Base-by-base conservation (phyloP, 2,329 filamentous ascomycete genomes). In the Calonectria montana region DNA sequence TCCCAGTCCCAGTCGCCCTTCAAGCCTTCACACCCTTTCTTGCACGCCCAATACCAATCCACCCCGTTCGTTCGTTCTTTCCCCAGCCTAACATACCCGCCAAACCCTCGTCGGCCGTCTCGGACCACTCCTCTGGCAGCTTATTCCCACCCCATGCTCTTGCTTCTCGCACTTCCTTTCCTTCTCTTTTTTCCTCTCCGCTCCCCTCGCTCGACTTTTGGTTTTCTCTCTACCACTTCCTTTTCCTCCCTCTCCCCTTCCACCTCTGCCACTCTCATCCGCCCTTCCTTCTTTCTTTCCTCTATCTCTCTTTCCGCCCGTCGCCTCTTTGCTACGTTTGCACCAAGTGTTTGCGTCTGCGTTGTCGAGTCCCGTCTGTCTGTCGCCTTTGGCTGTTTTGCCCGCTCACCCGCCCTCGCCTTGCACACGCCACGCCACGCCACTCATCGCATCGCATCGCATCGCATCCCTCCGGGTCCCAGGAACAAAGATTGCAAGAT, bases 171-270 rank as follows among this genome's bases (percentile, higher is more conserved):
- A 81, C 79, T 79, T 79, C 78, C 79, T 79, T 75, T 76, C 74
- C 72, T 72, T 77, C 77, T 81, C 78, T 74, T 78, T 45, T 61
- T 43, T 31, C 37, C 76, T 77, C 79, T 79, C 81, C 78, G 80
- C 79, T 81, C 75, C 79, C 79, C 79, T 81, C 79, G 55, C 67
- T 73, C 75, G 74, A 78, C 77, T 75, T 79, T 79, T 74, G 69
- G 78, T 78, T 77, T 77, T 78, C 73, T 73, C 76, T 78, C 76
- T 77, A 79, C 77, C 75, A 78, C 76, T 80, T 79, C 80, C 77
- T 79, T 80, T 80, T 77, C 77, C 77, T 76, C 79, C 81, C 76
- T 77, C 78, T 76, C 79, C 65, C 69, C 55, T 74, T 73, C 48
- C 61, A 68, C 67, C 73, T 72, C 80, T 73, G 67, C 61, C 37